Base-by-base conservation (phyloP, 306 rosid species). In the Lotus japonicus region DNA sequence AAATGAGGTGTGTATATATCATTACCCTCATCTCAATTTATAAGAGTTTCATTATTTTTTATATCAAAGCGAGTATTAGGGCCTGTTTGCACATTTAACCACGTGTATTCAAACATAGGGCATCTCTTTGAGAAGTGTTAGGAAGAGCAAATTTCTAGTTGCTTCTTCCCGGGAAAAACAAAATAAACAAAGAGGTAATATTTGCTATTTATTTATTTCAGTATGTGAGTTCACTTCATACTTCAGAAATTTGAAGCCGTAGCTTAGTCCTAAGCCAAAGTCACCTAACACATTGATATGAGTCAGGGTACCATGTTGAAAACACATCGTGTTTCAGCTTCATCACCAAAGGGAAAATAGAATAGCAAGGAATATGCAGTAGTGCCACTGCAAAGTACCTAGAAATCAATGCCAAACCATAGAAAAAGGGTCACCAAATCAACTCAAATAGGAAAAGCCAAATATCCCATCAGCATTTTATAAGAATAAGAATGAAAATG, bases 321-420 rank as follows among this genome's bases (percentile, higher is more conserved):
- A 82, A 76, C 23, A 85, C 41, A 38, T 76, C 69, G 80, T 87
- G 89, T 78, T 92, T 92, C 78, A 92, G 82, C 92, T 83, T 92
- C 83, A 92, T 82, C 31, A 87, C 9, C 78, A 92, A 85, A 36
- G 77, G 70, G 63, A 92, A 87, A 74, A 92, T 68, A 71, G 95
- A 90, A 72, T 89, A 89, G 89, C 98, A 92, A 5, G 98, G 96
- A 80, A 92, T 78, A 49, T 89, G 98, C 81, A 89, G 50, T 5
- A 89, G 66, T 42, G 89, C 96, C 74, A 92, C 96, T 1, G 85
- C 85, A 19, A 87, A 72, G 82, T 92, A 92, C 97, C 96, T 92
- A 44, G 31, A 68, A 49, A 73, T 55, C 33, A 57, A 58, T 19
- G 9, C 6, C 73, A 71, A 8, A 9, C 23, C 71, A 77, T 56